Percentiles rank a stretch among this genome's conserved stretches.
Evolutionary conservation across 257 asterid species (phyloP).

Genomic region (Rauvolfia tetraphylla): DNA sequence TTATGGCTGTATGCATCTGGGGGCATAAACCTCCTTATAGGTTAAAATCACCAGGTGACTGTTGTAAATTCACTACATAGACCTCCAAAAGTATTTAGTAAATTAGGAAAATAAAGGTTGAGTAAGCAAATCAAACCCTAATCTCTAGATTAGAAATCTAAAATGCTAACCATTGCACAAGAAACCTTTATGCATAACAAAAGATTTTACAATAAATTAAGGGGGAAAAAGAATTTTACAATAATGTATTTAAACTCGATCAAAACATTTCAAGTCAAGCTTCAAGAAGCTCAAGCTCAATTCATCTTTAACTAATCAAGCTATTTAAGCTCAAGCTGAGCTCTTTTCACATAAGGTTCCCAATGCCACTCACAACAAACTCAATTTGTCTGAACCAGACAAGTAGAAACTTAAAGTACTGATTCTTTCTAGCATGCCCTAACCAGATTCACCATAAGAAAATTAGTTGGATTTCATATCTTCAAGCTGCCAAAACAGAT

Average conservation of each 20-base stretch:
- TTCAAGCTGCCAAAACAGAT: too few species aligned
- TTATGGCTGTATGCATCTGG: not conserved
- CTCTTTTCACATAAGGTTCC: not conserved
- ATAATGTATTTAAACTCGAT: not conserved
- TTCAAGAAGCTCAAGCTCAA: not conserved
- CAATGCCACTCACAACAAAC: not conserved
- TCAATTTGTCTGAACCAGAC: not conserved
- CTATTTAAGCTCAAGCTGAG: not conserved
- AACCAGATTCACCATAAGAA: too few species aligned
- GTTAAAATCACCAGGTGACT: not conserved
- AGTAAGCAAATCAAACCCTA: not conserved
- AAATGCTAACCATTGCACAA: not conserved
- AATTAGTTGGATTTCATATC: too few species aligned
- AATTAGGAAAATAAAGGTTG: not conserved
- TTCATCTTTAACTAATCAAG: not conserved
- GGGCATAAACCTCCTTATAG: too few species aligned
- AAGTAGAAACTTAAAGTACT: too few species aligned
- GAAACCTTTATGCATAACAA: not conserved
- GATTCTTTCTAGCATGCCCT: too few species aligned
- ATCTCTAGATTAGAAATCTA: not conserved
- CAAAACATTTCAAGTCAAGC: not conserved
- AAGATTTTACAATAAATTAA: too few species aligned
- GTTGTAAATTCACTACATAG: too few species aligned
- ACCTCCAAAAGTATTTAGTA: too few species aligned
- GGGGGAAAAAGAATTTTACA: too few species aligned